These are phyloP conservation scores for Chlorella sp. DNA, from an alignment of 139 green algal genomes.

Conservation along the genomic window DNA sequence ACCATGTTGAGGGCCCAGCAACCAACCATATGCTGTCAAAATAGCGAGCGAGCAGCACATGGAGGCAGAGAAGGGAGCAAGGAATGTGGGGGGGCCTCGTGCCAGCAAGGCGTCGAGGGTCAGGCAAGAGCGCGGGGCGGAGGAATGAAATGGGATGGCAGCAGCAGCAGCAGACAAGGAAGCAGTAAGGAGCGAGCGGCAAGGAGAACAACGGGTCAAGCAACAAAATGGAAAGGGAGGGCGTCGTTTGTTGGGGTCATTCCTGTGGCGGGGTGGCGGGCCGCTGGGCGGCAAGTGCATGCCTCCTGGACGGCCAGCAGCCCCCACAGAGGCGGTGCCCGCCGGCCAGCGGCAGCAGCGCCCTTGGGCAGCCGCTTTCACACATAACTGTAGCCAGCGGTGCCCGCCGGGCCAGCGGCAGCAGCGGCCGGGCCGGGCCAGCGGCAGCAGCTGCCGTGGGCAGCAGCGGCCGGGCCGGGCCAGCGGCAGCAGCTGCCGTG, in stretches of 20 bases:
- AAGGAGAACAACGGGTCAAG: not conserved
- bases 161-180: not conserved
- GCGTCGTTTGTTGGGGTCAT: not conserved
- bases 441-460: not conserved
- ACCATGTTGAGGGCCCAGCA: no score
- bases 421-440: not conserved
- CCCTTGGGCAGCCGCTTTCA: not conserved
- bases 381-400: constrained; percentile 62
- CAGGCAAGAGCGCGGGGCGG: not conserved
- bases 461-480: not conserved
- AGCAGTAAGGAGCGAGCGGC: not conserved
- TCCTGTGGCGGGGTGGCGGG: not conserved
- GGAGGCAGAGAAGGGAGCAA: no score
- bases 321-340: no score
- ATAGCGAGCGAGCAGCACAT: no score
- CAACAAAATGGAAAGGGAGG: not conserved
- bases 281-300: not conserved
- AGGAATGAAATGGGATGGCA: not conserved
- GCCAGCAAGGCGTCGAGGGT: not conserved
- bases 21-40: no score
- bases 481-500: not conserved
- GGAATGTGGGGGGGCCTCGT: no score
- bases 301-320: not conserved
- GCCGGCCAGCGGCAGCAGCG: not conserved
- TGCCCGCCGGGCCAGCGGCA: no score